Conservation (phyloP, 768 basidiomycete species). For the Lyophyllum atratum region DNA sequence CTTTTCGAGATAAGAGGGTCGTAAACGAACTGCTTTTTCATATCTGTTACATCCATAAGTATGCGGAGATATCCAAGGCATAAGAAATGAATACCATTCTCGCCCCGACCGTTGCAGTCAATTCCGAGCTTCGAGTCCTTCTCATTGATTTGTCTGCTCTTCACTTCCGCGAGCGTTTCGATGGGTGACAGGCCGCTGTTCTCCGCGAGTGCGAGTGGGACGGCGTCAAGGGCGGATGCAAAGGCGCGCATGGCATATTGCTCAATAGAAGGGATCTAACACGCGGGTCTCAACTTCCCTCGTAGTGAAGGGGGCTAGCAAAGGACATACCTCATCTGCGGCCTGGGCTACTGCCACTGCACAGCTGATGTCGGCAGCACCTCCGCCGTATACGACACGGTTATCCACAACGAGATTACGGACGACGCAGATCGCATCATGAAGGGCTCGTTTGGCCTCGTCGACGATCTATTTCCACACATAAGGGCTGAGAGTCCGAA, state of each 20-base stretch:
- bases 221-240: slow-evolving; percentile 89
- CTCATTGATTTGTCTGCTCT: slow-evolving; percentile 90
- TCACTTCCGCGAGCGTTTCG: slow-evolving; percentile 94
- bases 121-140: slow-evolving; percentile 86
- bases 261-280: slow-evolving; percentile 91
- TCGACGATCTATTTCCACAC: slow-evolving; percentile 80
- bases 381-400: slow-evolving; percentile 97
- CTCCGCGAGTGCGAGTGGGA: slow-evolving; percentile 95
- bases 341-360: slow-evolving; percentile 91
- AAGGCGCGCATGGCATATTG: slow-evolving; percentile 99
- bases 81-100: slow-evolving; percentile 66
- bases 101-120: slow-evolving; percentile 83
- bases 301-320: too few relatives aligned
- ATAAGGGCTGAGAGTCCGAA: neutral
- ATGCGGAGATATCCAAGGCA: neutral
- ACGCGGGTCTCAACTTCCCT: too few relatives aligned
- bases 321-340: slow-evolving; percentile 76
- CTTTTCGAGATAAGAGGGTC: slow-evolving; percentile 97
- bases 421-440: slow-evolving; percentile 97
- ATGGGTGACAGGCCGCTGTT: slow-evolving; percentile 97
- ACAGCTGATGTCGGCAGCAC: slow-evolving; percentile 96
- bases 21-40: slow-evolving; percentile 96
- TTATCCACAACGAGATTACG: slow-evolving; percentile 95
- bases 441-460: slow-evolving; percentile 96
- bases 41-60: slow-evolving; percentile 57